Percentiles rank a stretch among this genome's conserved stretches.
Evolutionary conservation across 352 stramenopile species (phyloP).

Genomic region (Saprolegnia diclina): DNA sequence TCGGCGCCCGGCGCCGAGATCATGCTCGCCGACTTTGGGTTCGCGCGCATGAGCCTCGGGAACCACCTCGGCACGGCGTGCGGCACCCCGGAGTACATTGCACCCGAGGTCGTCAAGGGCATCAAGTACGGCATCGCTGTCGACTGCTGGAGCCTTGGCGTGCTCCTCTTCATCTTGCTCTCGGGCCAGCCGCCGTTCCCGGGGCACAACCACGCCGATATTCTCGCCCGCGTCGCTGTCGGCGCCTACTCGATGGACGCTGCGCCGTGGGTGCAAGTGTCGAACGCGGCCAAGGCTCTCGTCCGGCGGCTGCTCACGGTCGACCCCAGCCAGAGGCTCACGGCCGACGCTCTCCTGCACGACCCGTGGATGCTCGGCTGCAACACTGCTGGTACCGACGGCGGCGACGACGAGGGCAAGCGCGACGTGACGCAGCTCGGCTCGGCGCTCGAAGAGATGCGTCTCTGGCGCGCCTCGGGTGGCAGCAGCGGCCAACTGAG

Average conservation of each 20-base stretch:
- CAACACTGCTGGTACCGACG: background rate
- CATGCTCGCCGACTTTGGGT: constrained; percentile 88
- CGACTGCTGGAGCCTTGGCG: constrained; percentile 92
- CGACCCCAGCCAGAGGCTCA: constrained; percentile 34
- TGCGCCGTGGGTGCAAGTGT: constrained; percentile 15
- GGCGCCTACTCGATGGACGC: constrained; percentile 6
- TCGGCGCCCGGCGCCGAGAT: constrained; percentile 61
- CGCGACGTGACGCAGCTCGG: background rate
- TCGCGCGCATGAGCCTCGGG: constrained; percentile 61
- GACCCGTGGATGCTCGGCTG: constrained; percentile 32
- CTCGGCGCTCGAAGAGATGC: constrained; percentile 7
- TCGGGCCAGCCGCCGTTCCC: constrained; percentile 88
- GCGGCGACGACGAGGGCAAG: background rate
- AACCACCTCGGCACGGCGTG: constrained; percentile 58
- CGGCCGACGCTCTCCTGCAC: constrained; percentile 36
- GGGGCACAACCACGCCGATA: constrained; percentile 59
- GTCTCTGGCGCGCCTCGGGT: background rate
- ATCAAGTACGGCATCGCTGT: constrained; percentile 83
- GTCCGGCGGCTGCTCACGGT: constrained; percentile 33
- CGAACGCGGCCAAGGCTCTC: constrained; percentile 30
- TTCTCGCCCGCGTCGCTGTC: constrained; percentile 56
- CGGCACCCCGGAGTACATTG: constrained; percentile 88
- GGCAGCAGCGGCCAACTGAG: constrained; percentile 5
- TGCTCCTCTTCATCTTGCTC: constrained; percentile 93
- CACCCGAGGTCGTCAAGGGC: constrained; percentile 89